Base-by-base conservation (phyloP, 306 rosid genomes). In the Corylus americana region DNA sequence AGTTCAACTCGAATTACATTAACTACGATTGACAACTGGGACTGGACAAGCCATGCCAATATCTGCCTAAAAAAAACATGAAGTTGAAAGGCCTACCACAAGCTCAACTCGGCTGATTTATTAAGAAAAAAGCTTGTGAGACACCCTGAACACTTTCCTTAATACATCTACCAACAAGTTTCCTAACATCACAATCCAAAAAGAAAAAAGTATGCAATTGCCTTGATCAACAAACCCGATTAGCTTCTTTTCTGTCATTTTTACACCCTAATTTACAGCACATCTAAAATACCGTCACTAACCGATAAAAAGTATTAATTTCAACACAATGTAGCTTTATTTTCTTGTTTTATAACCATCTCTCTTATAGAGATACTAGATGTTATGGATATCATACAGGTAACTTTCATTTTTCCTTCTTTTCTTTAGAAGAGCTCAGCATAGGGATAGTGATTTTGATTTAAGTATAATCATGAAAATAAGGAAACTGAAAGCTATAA, bases 401-500 rank as follows among this genome's bases (percentile, higher is more conserved):
- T 42, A 37, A 62, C 25, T 27, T 27, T 67, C n/a, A 29, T 20
- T 20, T 2, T n/a, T 64, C 17, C 18, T 64, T 35, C 45, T 64
- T 8, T 67, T 14, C 39, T 11, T 67, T 18, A 67, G 72, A 67
- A 39, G 51, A 37, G 11, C 51, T 37, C 29, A 39, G 29, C 17
- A 27, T 59, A 64, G 25, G 20, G 17, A 55, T 59, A 82, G 45
- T 42, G 45, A 37, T 18, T 48, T 75, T 67, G 45, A 74, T 50
- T 50, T 22, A 63, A 47, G 45, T 4, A 27, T 20, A 66, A 54
- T n/a, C 61, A 47, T 35, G 48, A 50, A 58, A 79, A 78, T 44
- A 83, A 85, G 20, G 39, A 74, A 77, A 73, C 81, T 53, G 54
- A 45, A 17, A 45, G 17, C 53, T 39, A 55, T 2, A 9, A 3